These are phyloP conservation scores for Amanita brunnescens DNA, from an alignment of 768 basidiomycete species.

Conservation along the genomic window DNA sequence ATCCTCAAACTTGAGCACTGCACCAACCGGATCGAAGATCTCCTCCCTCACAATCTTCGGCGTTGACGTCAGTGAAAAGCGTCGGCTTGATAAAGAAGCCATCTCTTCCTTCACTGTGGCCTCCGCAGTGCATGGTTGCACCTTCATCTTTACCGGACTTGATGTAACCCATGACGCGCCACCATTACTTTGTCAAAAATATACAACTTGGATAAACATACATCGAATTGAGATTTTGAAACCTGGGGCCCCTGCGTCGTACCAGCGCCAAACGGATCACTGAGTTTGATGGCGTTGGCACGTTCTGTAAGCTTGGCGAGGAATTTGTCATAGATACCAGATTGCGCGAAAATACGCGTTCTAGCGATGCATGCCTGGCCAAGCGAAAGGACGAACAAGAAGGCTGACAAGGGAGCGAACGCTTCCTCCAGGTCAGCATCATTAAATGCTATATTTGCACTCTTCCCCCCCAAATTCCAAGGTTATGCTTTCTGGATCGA, in stretches of 20 bases:
- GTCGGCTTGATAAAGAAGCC: too few species aligned
- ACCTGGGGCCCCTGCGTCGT: slow-evolving; percentile 69
- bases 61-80: slow-evolving; percentile 44
- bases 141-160: slow-evolving; percentile 56
- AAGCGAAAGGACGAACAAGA: too few species aligned
- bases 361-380: slow-evolving; percentile 86
- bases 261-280: slow-evolving; percentile 51
- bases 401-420: slow-evolving; percentile 67
- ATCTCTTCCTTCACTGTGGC: slow-evolving; percentile 46
- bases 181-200: too few species aligned
- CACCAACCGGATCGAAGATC: slow-evolving; percentile 74
- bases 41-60: slow-evolving; percentile 59
- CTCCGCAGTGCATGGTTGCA: slow-evolving; percentile 55
- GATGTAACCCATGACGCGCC: too few species aligned
- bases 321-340: too few species aligned
- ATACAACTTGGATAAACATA: slow-evolving; percentile 22
- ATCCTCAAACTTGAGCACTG: slow-evolving; percentile 59
- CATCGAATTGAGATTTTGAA: slow-evolving; percentile 60
- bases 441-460: slow-evolving; percentile 54
- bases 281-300: slow-evolving; percentile 45
- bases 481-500: slow-evolving; percentile 65
- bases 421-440: slow-evolving; percentile 59
- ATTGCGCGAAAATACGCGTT: slow-evolving; percentile 79
- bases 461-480: slow-evolving; percentile 74
- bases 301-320: slow-evolving; percentile 52